Evolutionary conservation across 2,329 filamentous ascomycete genomes (phyloP).

Genomic region (Colletotrichum magnum): DNA sequence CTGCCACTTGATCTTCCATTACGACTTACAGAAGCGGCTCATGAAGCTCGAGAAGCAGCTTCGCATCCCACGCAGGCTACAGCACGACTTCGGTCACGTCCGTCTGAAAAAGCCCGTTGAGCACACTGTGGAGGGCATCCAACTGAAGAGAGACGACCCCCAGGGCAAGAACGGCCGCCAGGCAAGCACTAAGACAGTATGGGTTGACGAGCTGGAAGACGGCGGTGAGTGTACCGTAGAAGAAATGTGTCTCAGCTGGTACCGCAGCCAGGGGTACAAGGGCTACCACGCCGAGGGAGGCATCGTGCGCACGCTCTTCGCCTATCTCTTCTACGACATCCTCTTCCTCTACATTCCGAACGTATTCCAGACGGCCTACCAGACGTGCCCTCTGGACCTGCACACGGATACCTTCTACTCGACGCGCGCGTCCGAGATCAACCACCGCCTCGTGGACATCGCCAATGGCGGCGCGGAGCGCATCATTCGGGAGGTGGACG

Average conservation of each 20-base stretch:
- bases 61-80: conserved; percentile 84
- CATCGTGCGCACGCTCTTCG: conserved; percentile 91
- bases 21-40: conserved; percentile 95
- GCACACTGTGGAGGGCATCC: conserved; percentile 82
- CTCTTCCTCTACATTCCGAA: conserved; percentile 95
- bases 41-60: conserved; percentile 89
- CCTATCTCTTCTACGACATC: conserved; percentile 93
- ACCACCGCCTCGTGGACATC: conserved; percentile 87
- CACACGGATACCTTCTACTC: conserved; percentile 95
- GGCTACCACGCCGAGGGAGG: conserved; percentile 95
- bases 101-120: conserved; percentile 82
- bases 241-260: conserved; percentile 91
- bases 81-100: conserved; percentile 94
- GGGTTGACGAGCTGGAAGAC: conserved; percentile 83
- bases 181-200: conserved; percentile 81
- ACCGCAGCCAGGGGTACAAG: conserved; percentile 88
- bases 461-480: conserved; percentile 81
- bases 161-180: conserved; percentile 55
- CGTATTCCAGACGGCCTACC: conserved; percentile 95
- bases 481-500: conserved; percentile 79
- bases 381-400: conserved; percentile 93
- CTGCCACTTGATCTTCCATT: conserved; percentile 93
- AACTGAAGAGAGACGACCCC: conserved; percentile 74
- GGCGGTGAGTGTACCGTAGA: conserved; percentile 88
- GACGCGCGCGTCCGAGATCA: conserved; percentile 88